Evolutionary conservation across 75 land plant species (phyloP), one percentile per base, ranked within the genome.

Genomic region (Gnetum montanum): DNA sequence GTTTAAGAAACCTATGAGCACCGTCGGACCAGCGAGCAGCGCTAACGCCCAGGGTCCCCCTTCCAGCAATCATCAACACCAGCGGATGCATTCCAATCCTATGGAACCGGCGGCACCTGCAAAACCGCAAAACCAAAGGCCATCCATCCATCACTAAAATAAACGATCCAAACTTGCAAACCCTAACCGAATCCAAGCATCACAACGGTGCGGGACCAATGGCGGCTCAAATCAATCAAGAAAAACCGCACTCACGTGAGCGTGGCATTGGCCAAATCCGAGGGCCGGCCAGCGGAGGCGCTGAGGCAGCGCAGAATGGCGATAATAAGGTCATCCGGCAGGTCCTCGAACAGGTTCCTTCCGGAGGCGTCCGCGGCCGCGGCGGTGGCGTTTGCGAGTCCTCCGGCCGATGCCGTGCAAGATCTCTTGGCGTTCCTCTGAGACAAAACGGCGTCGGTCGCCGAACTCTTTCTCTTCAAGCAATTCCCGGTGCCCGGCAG

Each of bases 21-120:
- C 72, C 77, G 3, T 85, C 87, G 12, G 68, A 81, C 88, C 90
- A 85, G 43, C 64, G 63, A 8, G 43, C 46, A 3, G 90, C 86
- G 24, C 31, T 65, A 18, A 79, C 63, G 16, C 68, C 58, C 19
- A 83, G 50, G 20, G 63, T 43, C 12, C 47, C 48, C 3, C 54
- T 23, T 0, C 70, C 59, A 1, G 73, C 76, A n/a, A 57, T 70
- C 4, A 60, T 18, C 8, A 86, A 40, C 11, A 86, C 90, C 34
- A 63, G 20, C 3, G 70, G 62, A 50, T 72, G 49, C 20, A 66
- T 31, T 20, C 73, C 86, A 19, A 74, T 59, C 8, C 49, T 64
- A 38, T 75, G 63, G 19, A 85, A 54, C 57, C 89, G 69, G 73
- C 67, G 70, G 59, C 88, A 81, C 41, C 86, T 83, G 74, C 46